These are phyloP conservation scores for Cryomyces minteri DNA, from an alignment of 495 filamentous ascomycete genomes.

Conservation along the genomic window DNA sequence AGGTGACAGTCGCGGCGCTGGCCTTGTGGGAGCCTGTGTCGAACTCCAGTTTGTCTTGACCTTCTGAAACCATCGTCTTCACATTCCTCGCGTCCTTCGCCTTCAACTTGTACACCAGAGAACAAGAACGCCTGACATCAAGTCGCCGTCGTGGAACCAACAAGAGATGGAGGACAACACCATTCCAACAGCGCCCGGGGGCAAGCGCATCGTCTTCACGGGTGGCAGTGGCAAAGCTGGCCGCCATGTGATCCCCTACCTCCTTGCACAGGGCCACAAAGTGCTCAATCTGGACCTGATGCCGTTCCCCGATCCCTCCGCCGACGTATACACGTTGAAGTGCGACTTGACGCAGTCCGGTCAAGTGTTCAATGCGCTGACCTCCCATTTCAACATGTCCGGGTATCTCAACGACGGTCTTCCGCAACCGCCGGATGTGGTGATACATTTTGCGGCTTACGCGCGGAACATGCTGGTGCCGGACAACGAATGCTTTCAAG, in stretches of 20 bases:
- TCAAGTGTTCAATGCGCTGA: conserved; percentile 39
- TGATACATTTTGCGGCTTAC: conserved; percentile 44
- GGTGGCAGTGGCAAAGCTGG: conserved; percentile 43
- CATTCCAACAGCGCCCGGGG: no score
- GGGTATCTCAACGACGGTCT: conserved; percentile 25
- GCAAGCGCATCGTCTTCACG: conserved; percentile 33
- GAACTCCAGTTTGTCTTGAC: no score
- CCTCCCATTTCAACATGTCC: conserved; percentile 33
- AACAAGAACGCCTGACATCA: no score
- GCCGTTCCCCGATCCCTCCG: conserved; percentile 18
- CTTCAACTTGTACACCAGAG: no score
- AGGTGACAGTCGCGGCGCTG: no score
- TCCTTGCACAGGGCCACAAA: conserved; percentile 31
- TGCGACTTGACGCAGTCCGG: conserved; percentile 39
- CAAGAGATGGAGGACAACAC: no score
- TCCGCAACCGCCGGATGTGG: conserved; percentile 31
- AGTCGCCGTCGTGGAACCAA: no score
- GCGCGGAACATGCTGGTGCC: conserved; percentile 42
- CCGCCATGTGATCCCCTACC: conserved; percentile 34
- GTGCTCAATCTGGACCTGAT: conserved; percentile 40
- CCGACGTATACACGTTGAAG: conserved; percentile 36
- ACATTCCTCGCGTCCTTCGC: no score
- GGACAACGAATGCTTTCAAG: conserved; percentile 37
- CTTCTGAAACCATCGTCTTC: no score
- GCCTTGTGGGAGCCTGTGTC: no score